phyloP scores from a whole-genome alignment of 139 green algal species.

The Bryopsis sp. region DNA sequence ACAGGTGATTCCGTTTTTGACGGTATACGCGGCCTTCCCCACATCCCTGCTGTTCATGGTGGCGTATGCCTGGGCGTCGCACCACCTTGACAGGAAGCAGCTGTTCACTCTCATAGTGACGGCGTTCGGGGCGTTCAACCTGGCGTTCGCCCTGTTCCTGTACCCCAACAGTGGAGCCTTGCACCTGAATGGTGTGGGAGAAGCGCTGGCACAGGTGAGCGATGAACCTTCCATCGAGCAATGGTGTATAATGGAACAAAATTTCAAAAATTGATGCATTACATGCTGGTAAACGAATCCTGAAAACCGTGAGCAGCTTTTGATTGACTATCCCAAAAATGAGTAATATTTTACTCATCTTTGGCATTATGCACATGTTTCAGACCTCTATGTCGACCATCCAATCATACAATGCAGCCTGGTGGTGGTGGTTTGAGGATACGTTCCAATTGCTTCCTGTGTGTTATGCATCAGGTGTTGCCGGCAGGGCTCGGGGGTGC shows the following conservation, averaged over 20 bases:
- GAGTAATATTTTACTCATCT: no score
- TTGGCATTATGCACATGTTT: no score
- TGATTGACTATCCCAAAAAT: no score
- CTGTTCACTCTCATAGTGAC: conserved; percentile 85
- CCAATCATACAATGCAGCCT: no score
- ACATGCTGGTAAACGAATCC: no score
- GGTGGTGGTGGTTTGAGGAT: no score
- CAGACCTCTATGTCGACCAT: no score
- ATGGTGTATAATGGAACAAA: no score
- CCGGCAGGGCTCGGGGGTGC: conserved; percentile 48
- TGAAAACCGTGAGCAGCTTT: no score
- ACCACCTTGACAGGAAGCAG: conserved; percentile 42
- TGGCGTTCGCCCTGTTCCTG: conserved; percentile 61
- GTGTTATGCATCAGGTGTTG: conserved; percentile 31
- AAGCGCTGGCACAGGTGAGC: conserved; percentile 24
- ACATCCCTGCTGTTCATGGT: conserved; percentile 75
- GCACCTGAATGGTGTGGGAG: conserved; percentile 50
- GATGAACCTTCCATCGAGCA: no score
- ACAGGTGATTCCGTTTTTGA: conserved; percentile 65
- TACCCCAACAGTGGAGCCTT: conserved; percentile 74
- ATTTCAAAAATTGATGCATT: no score
- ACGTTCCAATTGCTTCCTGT: no score
- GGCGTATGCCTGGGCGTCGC: conserved; percentile 48
- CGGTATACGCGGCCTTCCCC: conserved; percentile 86
- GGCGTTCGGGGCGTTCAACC: conserved; percentile 75